Evolutionary conservation across 306 rosid species (phyloP).

Genomic region (Gleditsia sinensis): DNA sequence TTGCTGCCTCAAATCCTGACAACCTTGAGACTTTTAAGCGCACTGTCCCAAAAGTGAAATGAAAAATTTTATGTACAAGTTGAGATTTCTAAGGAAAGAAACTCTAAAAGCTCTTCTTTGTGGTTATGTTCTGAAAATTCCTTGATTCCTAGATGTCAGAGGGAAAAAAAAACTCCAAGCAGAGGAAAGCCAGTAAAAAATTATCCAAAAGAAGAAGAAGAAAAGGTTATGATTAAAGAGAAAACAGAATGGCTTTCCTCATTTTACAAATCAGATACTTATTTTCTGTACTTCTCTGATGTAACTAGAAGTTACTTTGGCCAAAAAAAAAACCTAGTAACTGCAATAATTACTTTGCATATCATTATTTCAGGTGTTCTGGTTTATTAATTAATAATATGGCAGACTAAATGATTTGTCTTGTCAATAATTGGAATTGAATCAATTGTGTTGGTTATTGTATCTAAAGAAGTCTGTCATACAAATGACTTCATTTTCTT

Average conservation of each 20-base stretch:
- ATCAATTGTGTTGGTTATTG: not conserved
- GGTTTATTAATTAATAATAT: not conserved
- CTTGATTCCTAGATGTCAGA: not conserved
- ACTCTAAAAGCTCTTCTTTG: not conserved
- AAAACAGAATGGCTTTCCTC: not conserved
- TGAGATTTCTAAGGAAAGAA: not conserved
- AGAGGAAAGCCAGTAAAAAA: not conserved
- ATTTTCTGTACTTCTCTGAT: not conserved
- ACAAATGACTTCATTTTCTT: not conserved
- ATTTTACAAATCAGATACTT: not conserved
- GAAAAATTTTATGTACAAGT: not conserved
- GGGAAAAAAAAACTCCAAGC: not conserved
- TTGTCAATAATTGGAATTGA: not conserved
- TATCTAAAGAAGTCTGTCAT: not conserved
- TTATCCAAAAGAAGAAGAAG: not conserved
- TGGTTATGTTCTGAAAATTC: not conserved
- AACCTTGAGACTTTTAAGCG: not conserved
- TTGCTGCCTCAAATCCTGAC: not conserved
- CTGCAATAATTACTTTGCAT: not conserved
- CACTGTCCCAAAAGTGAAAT: not conserved
- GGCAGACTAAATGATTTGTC: not conserved
- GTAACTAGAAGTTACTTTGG: not conserved
- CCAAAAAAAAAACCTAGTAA: not conserved
- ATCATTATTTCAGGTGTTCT: not conserved
- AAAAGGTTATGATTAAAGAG: not conserved